Conservation (phyloP, 1,284 basidiomycete genomes). For the Megacollybia platyphylla region DNA sequence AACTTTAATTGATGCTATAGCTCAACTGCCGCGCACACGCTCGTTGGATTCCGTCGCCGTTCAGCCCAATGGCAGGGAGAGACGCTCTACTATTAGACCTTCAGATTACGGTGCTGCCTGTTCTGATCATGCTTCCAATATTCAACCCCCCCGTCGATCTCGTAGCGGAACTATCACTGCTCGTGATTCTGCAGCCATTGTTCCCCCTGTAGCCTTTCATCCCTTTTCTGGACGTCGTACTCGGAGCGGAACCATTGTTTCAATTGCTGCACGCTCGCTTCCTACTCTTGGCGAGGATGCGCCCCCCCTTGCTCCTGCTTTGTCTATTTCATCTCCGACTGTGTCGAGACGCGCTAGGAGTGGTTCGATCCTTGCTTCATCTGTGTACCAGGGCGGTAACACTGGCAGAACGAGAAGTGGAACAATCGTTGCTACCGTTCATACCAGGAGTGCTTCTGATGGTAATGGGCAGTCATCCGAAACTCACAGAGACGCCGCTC, state of each 20-base stretch:
- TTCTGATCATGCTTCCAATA: not conserved
- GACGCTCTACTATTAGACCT: conserved; percentile 1
- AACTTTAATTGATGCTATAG: not conserved
- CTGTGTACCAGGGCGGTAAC: not conserved
- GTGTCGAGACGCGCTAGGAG: conserved; percentile 22
- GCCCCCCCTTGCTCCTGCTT: conserved; percentile 2
- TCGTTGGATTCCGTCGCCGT: not conserved
- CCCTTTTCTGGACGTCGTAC: conserved; percentile 4
- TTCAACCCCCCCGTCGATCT: not conserved
- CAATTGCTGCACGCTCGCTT: not conserved
- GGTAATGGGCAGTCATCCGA: not conserved
- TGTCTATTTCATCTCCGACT: conserved; percentile 1
- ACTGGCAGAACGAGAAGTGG: conserved; percentile 4
- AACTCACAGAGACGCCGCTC: not conserved
- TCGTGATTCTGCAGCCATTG: not conserved
- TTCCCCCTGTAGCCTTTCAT: not conserved
- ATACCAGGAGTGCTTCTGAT: not conserved
- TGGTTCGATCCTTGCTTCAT: conserved; percentile 19
- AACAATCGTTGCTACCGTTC: conserved; percentile 1
- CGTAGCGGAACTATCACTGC: conserved; percentile 1
- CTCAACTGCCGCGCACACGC: not conserved
- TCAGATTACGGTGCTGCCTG: not conserved
- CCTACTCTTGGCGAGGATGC: not conserved
- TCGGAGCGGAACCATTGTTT: conserved; percentile 9
- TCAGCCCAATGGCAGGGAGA: not conserved